Evolutionary conservation across 1,139 yeast species (phyloP), one percentile per base, ranked within the genome.

Genomic region (Yamadazyma taylorii): DNA sequence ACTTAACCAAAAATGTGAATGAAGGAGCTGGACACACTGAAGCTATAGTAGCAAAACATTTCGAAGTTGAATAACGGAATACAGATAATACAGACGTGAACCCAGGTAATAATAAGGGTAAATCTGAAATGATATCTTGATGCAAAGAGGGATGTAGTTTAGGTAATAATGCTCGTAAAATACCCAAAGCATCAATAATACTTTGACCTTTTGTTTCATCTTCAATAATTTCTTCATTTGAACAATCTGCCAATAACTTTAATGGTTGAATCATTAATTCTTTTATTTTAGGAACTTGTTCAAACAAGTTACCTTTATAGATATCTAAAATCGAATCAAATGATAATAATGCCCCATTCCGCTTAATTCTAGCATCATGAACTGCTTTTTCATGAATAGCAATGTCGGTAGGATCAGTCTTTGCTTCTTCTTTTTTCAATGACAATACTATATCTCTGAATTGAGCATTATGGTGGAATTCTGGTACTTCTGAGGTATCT

Each of bases 401-500:
- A 41, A 77, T 73, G 48, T 84, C 92, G 8, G 78, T 75, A 4
- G 85, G 79, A 46, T 85, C 89, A 1, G 81, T 72, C 39, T 74
- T 75, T 5, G 82, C 79, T 47, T 87, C 95, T 52, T 89, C 97
- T 51, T 87, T 86, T 39, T 80, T 73, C 50, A 90, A 70, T 1
- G 96, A 87, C 38, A 90, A 64, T 26, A 92, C 83, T 14, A 68
- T 69, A 37, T 78, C 81, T 23, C 65, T 73, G 40, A 73, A 71
- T 10, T 65, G 64, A 33, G 77, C 75, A 54, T 87, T 85, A 34
- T 86, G 84, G 23, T 74, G 73, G 55, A 87, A 92, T 53, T 89
- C 97, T 3, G 98, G 98, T 24, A 92, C 97, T 58, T 90, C 97
- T 5, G 94, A 78, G 0, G 96, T 88, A 58, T 92, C 98, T 29